Percentiles rank a stretch among this genome's conserved stretches.
These are phyloP conservation scores for Phytopythium oedochilum DNA, from an alignment of 352 stramenopile species.

Conservation along the genomic window DNA sequence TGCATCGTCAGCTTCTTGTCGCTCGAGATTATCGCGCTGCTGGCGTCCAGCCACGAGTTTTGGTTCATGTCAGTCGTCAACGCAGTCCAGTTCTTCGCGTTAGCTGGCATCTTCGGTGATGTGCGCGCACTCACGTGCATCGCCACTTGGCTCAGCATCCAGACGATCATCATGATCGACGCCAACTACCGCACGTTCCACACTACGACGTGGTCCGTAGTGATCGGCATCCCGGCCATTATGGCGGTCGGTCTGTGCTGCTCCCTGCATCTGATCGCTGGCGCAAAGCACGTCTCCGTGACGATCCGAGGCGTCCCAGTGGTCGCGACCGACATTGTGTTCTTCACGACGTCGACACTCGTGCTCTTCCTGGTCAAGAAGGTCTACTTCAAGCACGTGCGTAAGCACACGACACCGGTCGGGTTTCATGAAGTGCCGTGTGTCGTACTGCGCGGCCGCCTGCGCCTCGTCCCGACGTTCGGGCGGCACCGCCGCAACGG, in stretches of 20 bases:
- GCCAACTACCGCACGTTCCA: slow-evolving; percentile 23
- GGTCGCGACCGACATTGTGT: slow-evolving; percentile 15
- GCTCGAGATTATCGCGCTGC: slow-evolving; percentile 14
- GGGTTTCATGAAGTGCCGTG: slow-evolving; percentile 14
- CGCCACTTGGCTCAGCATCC: slow-evolving; percentile 15
- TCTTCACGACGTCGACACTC: slow-evolving; percentile 19
- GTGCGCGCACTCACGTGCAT: slow-evolving; percentile 15
- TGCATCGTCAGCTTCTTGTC: slow-evolving; percentile 20
- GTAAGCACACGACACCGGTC: not conserved
- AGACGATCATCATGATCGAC: slow-evolving; percentile 22
- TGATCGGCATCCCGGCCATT: slow-evolving; percentile 20
- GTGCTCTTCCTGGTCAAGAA: slow-evolving; percentile 25
- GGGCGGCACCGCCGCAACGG: not conserved
- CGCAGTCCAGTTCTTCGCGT: slow-evolving; percentile 15
- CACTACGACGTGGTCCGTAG: slow-evolving; percentile 11
- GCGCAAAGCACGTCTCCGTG: slow-evolving; percentile 1
- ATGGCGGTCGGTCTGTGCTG: slow-evolving; percentile 16
- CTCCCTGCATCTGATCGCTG: slow-evolving; percentile 12
- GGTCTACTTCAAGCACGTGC: slow-evolving; percentile 9
- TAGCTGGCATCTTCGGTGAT: slow-evolving; percentile 18
- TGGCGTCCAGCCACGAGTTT: slow-evolving; percentile 17
- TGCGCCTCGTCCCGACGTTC: slow-evolving; percentile 4
- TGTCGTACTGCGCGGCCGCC: slow-evolving; percentile 17
- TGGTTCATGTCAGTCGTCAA: slow-evolving; percentile 27
- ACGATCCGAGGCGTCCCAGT: slow-evolving; percentile 7